These are phyloP conservation scores for Claviceps sp. DNA, from an alignment of 2,329 filamentous ascomycete genomes.

Conservation along the genomic window DNA sequence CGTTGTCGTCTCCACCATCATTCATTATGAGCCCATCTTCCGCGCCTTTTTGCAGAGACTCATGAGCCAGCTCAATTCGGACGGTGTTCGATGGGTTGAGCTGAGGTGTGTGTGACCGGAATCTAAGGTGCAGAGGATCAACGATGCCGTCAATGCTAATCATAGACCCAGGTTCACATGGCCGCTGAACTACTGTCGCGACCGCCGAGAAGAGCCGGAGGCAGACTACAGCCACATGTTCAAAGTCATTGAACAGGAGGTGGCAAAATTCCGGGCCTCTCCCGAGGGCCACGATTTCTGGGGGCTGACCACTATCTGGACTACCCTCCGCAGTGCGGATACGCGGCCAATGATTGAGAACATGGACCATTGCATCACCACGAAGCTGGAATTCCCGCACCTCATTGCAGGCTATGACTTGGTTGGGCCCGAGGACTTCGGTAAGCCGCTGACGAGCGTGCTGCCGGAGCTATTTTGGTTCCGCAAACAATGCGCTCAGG, in stretches of 20 bases:
- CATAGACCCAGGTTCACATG: constrained; percentile 47
- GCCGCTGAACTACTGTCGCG: constrained; percentile 52
- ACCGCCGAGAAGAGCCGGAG: constrained; percentile 53
- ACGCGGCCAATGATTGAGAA: constrained; percentile 57
- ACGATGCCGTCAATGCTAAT: neutral
- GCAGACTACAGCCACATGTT: constrained; percentile 57
- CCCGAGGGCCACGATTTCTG: constrained; percentile 66
- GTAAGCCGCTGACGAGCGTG: constrained; percentile 61
- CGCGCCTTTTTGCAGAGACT: constrained; percentile 60
- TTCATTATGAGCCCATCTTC: constrained; percentile 87
- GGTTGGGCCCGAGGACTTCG: constrained; percentile 75
- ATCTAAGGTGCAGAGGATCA: no score
- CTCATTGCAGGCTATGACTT: constrained; percentile 80
- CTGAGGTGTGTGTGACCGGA: constrained; percentile 34
- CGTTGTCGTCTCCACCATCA: constrained; percentile 54
- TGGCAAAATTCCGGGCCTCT: constrained; percentile 59
- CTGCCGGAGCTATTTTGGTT: constrained; percentile 90
- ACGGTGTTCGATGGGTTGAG: constrained; percentile 79
- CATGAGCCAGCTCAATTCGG: constrained; percentile 57
- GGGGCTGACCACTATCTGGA: constrained; percentile 79
- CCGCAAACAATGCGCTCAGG: constrained; percentile 66
- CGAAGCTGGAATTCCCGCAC: constrained; percentile 66
- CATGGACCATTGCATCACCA: constrained; percentile 79
- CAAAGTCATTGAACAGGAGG: constrained; percentile 60
- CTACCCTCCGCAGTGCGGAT: constrained; percentile 50